phyloP scores from a whole-genome alignment of 768 basidiomycete genomes.

The Cubamyces lactineus region DNA sequence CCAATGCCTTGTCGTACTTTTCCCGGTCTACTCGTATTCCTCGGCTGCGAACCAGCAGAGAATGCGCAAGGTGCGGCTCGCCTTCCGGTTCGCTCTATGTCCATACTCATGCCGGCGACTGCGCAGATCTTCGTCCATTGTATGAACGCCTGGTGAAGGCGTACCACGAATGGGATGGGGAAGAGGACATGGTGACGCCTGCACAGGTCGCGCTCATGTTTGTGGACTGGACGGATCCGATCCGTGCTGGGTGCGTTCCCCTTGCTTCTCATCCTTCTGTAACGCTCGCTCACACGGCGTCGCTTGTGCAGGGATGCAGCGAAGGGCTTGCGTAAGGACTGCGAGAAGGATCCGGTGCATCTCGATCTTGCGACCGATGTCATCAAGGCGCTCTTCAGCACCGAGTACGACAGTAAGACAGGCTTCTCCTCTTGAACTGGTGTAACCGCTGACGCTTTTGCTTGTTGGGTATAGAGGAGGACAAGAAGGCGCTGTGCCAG shows the following conservation, averaged over 20 bases:
- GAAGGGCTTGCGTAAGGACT: slow-evolving; percentile 47
- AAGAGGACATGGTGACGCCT: slow-evolving; percentile 72
- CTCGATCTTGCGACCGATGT: slow-evolving; percentile 59
- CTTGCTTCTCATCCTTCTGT: background rate
- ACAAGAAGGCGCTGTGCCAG: slow-evolving; percentile 52
- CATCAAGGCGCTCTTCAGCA: slow-evolving; percentile 50
- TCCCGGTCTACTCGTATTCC: slow-evolving; percentile 87
- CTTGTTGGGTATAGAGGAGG: slow-evolving; percentile 40
- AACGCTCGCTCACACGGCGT: slow-evolving; percentile 11
- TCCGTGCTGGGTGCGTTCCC: slow-evolving; percentile 61
- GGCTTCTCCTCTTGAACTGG: too few species aligned
- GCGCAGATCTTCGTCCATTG: slow-evolving; percentile 69
- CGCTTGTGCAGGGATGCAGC: background rate
- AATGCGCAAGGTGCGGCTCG: slow-evolving; percentile 62
- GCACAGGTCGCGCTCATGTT: slow-evolving; percentile 78
- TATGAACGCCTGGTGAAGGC: slow-evolving; percentile 62
- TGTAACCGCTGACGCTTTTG: background rate
- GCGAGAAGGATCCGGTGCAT: slow-evolving; percentile 48
- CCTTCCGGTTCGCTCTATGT: slow-evolving; percentile 19
- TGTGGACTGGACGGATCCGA: slow-evolving; percentile 87
- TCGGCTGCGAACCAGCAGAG: slow-evolving; percentile 68
- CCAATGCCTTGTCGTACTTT: slow-evolving; percentile 89
- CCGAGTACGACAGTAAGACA: slow-evolving; percentile 54
- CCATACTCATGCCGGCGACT: background rate
- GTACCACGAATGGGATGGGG: slow-evolving; percentile 68